A percentile compares a stretch with the other conserved stretches of the same genome.
Conservation (phyloP, 2,329 filamentous ascomycete genomes). For the Aspergillus pseudotamarii region DNA sequence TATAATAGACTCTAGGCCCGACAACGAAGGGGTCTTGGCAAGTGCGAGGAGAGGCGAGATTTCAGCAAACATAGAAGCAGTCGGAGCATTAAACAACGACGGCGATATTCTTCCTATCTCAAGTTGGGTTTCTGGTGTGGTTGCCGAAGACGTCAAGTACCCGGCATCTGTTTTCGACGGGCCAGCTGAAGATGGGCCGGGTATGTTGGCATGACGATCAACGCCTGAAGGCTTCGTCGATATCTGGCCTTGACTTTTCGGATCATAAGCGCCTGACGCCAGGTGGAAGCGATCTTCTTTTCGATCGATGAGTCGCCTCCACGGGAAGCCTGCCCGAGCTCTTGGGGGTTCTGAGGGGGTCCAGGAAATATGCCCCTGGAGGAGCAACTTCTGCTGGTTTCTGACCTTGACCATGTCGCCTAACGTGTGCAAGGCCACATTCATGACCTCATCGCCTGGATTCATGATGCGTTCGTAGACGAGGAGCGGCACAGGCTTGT, state of each 20-base stretch:
- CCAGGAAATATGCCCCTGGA: slow-evolving; percentile 16
- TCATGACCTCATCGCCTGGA: slow-evolving; percentile 23
- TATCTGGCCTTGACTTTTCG: neutral
- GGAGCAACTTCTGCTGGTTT: slow-evolving; percentile 4
- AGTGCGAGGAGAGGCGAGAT: neutral
- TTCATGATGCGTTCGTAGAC: slow-evolving; percentile 40
- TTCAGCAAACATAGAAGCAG: neutral
- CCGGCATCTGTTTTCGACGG: neutral
- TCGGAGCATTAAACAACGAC: neutral
- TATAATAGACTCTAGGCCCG: neutral
- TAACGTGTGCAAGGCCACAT: slow-evolving; percentile 17
- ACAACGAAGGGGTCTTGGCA: neutral
- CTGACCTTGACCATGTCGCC: slow-evolving; percentile 13
- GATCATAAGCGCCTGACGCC: neutral
- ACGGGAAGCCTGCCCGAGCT: slow-evolving; percentile 1
- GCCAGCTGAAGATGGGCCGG: neutral
- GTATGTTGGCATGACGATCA: neutral
- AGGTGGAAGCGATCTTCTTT: slow-evolving; percentile 10
- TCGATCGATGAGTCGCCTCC: slow-evolving; percentile 8
- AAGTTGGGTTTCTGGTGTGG: neutral
- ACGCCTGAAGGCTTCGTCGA: neutral
- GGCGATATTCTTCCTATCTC: neutral
- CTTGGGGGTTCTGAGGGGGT: neutral
- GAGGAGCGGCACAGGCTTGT: slow-evolving; percentile 27
- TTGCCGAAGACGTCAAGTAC: neutral